Conservation (phyloP, 2,329 filamentous ascomycete species). For the Lachnellula arida region DNA sequence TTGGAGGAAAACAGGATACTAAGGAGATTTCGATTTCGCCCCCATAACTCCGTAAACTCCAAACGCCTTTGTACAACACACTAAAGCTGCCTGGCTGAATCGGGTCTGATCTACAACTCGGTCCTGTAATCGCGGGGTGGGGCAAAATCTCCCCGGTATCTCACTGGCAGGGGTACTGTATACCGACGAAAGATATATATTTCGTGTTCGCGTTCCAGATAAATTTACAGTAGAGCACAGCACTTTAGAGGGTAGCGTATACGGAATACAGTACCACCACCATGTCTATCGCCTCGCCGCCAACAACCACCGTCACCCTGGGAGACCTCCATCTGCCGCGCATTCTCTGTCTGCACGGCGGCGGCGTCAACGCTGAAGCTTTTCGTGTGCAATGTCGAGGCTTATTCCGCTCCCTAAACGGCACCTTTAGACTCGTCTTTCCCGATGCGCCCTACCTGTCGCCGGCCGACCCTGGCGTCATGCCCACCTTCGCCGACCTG, state of each 20-base stretch:
- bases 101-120: not conserved
- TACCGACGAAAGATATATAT: not conserved
- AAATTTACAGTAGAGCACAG: not conserved
- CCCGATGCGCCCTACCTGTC: slow-evolving; percentile 64
- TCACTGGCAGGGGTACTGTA: not conserved
- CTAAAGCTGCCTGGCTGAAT: not conserved
- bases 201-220: not conserved
- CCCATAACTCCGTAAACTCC: no score
- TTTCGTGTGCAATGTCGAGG: slow-evolving; percentile 57
- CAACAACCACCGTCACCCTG: not conserved
- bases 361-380: slow-evolving; percentile 66
- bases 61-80: not conserved
- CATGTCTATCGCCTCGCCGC: not conserved
- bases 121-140: not conserved
- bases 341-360: slow-evolving; percentile 74
- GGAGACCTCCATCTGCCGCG: slow-evolving; percentile 43
- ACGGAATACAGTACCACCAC: not conserved
- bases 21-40: not conserved
- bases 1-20: not conserved
- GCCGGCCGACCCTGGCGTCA: slow-evolving; percentile 55
- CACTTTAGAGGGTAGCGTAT: no score
- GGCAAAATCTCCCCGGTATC: not conserved
- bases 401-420: slow-evolving; percentile 37
- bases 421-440: slow-evolving; percentile 63
- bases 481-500: slow-evolving; percentile 59